Base-by-base conservation (phyloP, 306 rosid genomes). In the Quercus berberidifolia region DNA sequence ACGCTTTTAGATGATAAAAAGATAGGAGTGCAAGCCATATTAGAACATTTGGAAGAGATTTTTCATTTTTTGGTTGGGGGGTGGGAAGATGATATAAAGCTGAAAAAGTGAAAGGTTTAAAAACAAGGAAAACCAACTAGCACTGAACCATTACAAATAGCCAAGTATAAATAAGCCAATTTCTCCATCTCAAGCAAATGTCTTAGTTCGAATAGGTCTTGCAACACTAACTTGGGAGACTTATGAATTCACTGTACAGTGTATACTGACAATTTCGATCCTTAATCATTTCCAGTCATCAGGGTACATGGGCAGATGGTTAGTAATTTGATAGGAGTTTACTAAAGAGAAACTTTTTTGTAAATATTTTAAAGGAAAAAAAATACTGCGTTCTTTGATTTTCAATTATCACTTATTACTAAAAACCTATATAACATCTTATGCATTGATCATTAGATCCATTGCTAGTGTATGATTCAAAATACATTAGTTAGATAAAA, bases 1-100 rank as follows among this genome's bases (percentile, higher is more conserved):
- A 76, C 38, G 15, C 60, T 73, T 55, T 76, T 41, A 62, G 46
- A 62, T 63, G 26, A 71, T 31, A 65, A 31, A 65, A 65, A n/a
- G 52, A 19, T 6, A 35, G n/a, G 26, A 67, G 26, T 33, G 51
- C 19, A 17, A 67, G 72, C 71, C 51, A 33, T 3, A 19, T 67
- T 62, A 5, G 15, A 23, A 15, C 69, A 13, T 15, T 26, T 33
- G 9, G 51, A 67, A 67, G 51, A 67, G n/a, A 19, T 41, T 41
- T 38, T 41, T 41, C 46, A 8, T 8, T 41, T 41, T 41, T 41
- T 41, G 11, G 11, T 41, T 41, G 6, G 30, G 15, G 19, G 33
- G 1, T 5, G 21, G 70, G 19, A 12, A 5, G 33, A 1, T 2
- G 23, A 10, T 62, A 10, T 60, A 62, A 58, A 19, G 5, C 54